Percentiles rank a stretch among this genome's conserved stretches.
These are phyloP conservation scores for Candida gorgasii DNA, from an alignment of 805 yeast species.

Conservation along the genomic window DNA sequence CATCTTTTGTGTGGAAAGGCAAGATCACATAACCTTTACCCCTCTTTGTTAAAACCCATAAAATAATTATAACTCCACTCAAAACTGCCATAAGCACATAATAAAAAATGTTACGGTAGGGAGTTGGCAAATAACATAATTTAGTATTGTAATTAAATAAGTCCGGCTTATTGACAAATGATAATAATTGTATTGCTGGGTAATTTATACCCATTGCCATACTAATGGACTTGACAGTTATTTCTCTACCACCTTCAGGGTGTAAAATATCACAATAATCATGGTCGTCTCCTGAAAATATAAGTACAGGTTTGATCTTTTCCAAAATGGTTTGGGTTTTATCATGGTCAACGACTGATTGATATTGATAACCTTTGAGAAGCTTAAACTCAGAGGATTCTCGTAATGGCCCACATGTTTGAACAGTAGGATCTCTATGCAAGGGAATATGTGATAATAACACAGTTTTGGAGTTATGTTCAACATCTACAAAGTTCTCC, in stretches of 20 bases:
- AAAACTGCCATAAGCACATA: slow-evolving; percentile 39
- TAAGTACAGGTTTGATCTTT: slow-evolving; percentile 60
- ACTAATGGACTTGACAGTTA: slow-evolving; percentile 84
- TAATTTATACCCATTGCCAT: slow-evolving; percentile 87
- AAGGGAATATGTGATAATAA: slow-evolving; percentile 87
- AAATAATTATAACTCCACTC: slow-evolving; percentile 28
- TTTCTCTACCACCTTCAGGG: slow-evolving; percentile 53
- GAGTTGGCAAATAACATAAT: slow-evolving; percentile 48
- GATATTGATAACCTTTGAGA: slow-evolving; percentile 77
- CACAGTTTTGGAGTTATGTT: slow-evolving; percentile 28
- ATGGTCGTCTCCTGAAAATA: slow-evolving; percentile 95
- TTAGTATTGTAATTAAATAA: slow-evolving; percentile 31
- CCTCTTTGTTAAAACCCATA: slow-evolving; percentile 25
- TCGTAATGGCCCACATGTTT: slow-evolving; percentile 74
- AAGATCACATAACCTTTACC: slow-evolving; percentile 14
- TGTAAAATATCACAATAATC: slow-evolving; percentile 83
- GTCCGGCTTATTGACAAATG: slow-evolving; percentile 41
- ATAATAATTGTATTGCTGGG: slow-evolving; percentile 86
- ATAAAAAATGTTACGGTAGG: slow-evolving; percentile 41
- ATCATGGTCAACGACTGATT: slow-evolving; percentile 74
- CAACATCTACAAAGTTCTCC: slow-evolving; percentile 11
- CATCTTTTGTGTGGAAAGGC: slow-evolving; percentile 7
- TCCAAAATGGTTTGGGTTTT: slow-evolving; percentile 59
- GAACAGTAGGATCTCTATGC: slow-evolving; percentile 59
- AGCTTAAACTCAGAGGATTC: slow-evolving; percentile 63